A percentile compares a stretch with the other conserved stretches of the same genome.
phyloP scores from a whole-genome alignment of 345 rosid genomes.

The Clarkia xantiana region DNA sequence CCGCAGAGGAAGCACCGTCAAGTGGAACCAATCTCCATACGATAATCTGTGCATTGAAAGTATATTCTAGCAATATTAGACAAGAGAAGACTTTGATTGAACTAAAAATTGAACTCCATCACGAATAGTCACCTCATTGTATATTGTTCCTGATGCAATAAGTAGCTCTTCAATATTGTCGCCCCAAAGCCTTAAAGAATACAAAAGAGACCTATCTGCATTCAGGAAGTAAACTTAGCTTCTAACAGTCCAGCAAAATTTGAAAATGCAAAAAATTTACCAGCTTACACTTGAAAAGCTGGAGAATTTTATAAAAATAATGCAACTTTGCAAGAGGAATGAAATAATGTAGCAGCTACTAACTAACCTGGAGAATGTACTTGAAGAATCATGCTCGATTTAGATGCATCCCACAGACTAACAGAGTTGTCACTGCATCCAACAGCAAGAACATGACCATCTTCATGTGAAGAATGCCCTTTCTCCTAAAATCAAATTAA shows the following conservation, averaged over 20 bases:
- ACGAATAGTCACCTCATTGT: conserved; percentile 48
- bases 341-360: no score
- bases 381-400: conserved; percentile 31
- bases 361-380: conserved; percentile 65
- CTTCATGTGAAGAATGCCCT: conserved; percentile 15
- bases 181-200: conserved; percentile 86
- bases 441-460: conserved; percentile 39
- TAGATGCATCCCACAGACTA: conserved; percentile 43
- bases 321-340: no score
- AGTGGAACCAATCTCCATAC: conserved; percentile 56
- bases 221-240: background rate
- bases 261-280: background rate
- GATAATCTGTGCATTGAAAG: conserved; percentile 46
- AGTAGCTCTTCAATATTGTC: conserved; percentile 42
- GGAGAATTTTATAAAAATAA: background rate
- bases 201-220: conserved; percentile 77
- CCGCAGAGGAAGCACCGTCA: conserved; percentile 10
- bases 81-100: no score
- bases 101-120: background rate
- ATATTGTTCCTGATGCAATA: conserved; percentile 83
- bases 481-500: conserved; percentile 19
- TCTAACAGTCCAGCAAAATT: no score
- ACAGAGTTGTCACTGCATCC: conserved; percentile 82
- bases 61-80: conserved; percentile 2
- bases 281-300: background rate